These are phyloP conservation scores for Tubosaeta brunneosetosa DNA, from an alignment of 768 basidiomycete species.

Conservation along the genomic window DNA sequence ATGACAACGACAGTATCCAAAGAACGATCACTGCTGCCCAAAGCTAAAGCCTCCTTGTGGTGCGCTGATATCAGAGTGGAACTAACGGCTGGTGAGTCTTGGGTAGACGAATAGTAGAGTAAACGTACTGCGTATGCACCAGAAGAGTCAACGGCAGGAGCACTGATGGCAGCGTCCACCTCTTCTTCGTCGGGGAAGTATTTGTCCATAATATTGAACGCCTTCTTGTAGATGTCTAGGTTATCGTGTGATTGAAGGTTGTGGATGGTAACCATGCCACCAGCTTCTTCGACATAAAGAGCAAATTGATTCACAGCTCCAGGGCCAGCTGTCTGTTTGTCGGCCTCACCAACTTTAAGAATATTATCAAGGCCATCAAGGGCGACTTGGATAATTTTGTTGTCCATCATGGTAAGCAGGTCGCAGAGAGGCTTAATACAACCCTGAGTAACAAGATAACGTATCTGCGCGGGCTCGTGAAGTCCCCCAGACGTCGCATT, in stretches of 20 bases:
- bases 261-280: constrained; percentile 98
- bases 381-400: constrained; percentile 99
- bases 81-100: constrained; percentile 38
- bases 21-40: constrained; percentile 49
- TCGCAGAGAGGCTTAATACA: constrained; percentile 99
- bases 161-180: constrained; percentile 73
- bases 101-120: background rate
- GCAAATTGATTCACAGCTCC: constrained; percentile 92
- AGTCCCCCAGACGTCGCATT: constrained; percentile 98
- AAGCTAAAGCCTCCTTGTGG: constrained; percentile 98
- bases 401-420: constrained; percentile 95
- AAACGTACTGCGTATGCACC: constrained; percentile 69
- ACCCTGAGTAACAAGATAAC: constrained; percentile 95
- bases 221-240: constrained; percentile 99
- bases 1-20: background rate
- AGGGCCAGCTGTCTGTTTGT: constrained; percentile 77
- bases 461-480: constrained; percentile 94
- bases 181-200: constrained; percentile 99
- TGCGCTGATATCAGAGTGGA: constrained; percentile 79
- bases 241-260: constrained; percentile 99
- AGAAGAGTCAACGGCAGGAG: constrained; percentile 68
- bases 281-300: constrained; percentile 92
- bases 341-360: constrained; percentile 93
- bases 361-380: constrained; percentile 98
- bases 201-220: constrained; percentile 97